phyloP scores from a whole-genome alignment of 768 basidiomycete genomes.

The Imleria badia region DNA sequence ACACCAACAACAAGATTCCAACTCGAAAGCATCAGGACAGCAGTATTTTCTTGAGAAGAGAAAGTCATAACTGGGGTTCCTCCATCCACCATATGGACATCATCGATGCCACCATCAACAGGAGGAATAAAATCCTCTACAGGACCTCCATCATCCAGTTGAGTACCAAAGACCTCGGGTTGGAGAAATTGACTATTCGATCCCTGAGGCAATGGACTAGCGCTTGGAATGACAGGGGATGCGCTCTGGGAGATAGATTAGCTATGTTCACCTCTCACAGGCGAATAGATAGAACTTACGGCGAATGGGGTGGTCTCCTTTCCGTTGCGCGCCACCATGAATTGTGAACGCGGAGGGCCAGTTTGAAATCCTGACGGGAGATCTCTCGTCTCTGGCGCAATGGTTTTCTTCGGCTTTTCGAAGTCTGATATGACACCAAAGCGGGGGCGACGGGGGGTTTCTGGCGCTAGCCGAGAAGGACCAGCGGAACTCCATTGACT shows the following conservation, averaged over 20 bases:
- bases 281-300: background rate
- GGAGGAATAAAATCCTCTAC: constrained; percentile 14
- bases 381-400: constrained; percentile 15
- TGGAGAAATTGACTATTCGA: constrained; percentile 6
- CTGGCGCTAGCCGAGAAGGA: constrained; percentile 30
- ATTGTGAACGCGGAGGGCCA: constrained; percentile 20
- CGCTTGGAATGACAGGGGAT: constrained; percentile 22
- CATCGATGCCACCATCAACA: constrained; percentile 28
- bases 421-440: constrained; percentile 30
- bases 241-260: constrained; percentile 2
- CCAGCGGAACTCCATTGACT: constrained; percentile 26
- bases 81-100: constrained; percentile 37
- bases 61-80: constrained; percentile 5
- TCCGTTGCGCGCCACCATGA: constrained; percentile 12
- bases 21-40: constrained; percentile 42
- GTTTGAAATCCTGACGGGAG: constrained; percentile 29
- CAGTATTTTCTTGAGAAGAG: constrained; percentile 30
- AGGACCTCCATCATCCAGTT: constrained; percentile 10
- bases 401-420: constrained; percentile 20
- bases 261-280: background rate
- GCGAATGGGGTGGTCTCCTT: constrained; percentile 11
- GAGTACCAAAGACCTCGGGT: constrained; percentile 23
- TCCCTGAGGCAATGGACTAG: constrained; percentile 21
- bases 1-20: constrained; percentile 56
- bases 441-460: constrained; percentile 41